Percentiles rank a stretch among this genome's conserved stretches.
These are phyloP conservation scores for Mortierella sp. DNA, from an alignment of 371 early-diverging fungal genomes.

Conservation along the genomic window DNA sequence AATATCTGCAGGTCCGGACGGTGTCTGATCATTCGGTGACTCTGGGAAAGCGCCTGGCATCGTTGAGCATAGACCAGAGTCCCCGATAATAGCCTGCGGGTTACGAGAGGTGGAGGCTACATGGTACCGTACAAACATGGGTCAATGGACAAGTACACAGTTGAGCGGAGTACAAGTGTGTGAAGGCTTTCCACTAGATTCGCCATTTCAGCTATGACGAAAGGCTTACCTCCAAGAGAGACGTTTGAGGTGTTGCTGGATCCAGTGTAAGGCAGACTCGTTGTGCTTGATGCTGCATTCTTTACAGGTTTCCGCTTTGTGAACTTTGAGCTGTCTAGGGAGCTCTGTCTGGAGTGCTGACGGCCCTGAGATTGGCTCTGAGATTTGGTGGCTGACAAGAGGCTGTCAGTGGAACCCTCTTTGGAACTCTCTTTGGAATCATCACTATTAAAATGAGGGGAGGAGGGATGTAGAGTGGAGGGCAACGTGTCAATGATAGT, in stretches of 20 bases:
- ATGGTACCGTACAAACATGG: background rate
- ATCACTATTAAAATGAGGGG: too few relatives aligned
- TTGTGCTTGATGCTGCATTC: background rate
- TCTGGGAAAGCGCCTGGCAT: constrained; percentile 32
- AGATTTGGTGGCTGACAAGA: constrained; percentile 11
- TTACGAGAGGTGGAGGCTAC: constrained; percentile 23
- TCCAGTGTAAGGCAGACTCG: constrained; percentile 9
- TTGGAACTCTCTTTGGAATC: background rate
- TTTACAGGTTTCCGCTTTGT: constrained; percentile 45
- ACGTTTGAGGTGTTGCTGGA: constrained; percentile 9
- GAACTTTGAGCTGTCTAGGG: constrained; percentile 37
- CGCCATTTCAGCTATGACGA: background rate
- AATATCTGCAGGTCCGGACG: background rate
- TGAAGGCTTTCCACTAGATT: too few relatives aligned
- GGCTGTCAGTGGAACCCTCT: background rate
- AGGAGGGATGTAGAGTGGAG: too few relatives aligned
- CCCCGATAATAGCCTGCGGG: constrained; percentile 43
- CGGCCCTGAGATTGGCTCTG: background rate
- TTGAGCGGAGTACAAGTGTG: too few relatives aligned
- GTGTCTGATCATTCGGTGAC: background rate
- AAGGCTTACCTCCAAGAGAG: constrained; percentile 20
- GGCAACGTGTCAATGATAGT: background rate
- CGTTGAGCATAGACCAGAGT: constrained; percentile 14
- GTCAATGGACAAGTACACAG: background rate
- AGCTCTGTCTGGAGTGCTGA: constrained; percentile 28